Conservation (phyloP, 768 basidiomycete species). For the Pluteus cervinus region DNA sequence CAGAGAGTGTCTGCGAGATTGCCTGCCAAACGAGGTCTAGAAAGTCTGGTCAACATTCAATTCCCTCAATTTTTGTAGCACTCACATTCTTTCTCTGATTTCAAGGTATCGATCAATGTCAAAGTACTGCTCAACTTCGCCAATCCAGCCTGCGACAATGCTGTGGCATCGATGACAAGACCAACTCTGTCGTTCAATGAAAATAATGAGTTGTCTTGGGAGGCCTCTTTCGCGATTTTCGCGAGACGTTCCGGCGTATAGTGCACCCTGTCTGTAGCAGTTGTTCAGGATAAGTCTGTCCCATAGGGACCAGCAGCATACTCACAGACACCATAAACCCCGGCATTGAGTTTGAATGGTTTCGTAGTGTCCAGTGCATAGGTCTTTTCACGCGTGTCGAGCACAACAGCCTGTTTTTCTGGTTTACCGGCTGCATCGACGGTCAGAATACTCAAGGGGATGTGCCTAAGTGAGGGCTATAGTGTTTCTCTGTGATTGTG, state of each 20-base stretch:
- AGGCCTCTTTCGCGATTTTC: conserved; percentile 75
- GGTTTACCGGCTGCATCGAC: conserved; percentile 51
- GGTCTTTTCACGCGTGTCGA: conserved; percentile 61
- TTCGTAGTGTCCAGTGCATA: conserved; percentile 69
- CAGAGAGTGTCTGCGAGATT: conserved; percentile 49
- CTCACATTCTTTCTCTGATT: conserved; percentile 74
- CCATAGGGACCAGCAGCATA: conserved; percentile 9
- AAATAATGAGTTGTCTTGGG: conserved; percentile 59
- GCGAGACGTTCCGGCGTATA: conserved; percentile 78
- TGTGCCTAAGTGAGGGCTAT: conserved; percentile 42
- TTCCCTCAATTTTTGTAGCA: conserved; percentile 9
- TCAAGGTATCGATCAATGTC: conserved; percentile 62
- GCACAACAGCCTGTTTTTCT: conserved; percentile 57
- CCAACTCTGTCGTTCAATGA: conserved; percentile 85
- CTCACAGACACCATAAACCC: conserved; percentile 85
- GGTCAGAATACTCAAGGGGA: conserved; percentile 73
- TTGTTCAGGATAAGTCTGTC: conserved; percentile 1
- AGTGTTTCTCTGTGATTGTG: conserved; percentile 1
- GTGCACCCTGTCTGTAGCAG: conserved; percentile 64
- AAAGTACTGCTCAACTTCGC: conserved; percentile 72
- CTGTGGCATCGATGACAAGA: conserved; percentile 76
- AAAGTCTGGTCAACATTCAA: neutral
- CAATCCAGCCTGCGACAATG: conserved; percentile 77
- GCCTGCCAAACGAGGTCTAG: conserved; percentile 80
- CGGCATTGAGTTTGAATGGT: conserved; percentile 87